Conservation (phyloP, 2,329 filamentous ascomycete genomes). For the Colletotrichum camelliae region DNA sequence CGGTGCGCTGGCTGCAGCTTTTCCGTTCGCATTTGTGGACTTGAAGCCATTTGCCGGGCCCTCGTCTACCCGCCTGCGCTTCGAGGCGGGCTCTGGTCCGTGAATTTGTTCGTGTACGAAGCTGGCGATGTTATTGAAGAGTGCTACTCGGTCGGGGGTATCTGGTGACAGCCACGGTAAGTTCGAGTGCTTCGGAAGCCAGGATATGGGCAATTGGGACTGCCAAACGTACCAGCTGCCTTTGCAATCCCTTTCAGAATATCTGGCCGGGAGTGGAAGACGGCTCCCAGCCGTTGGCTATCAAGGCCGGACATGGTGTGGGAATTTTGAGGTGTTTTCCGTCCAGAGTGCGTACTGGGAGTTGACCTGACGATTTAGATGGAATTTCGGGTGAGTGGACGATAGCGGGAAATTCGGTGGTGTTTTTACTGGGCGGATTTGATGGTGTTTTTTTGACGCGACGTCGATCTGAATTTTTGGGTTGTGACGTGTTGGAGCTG, state of each 20-base stretch:
- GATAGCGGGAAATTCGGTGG: background rate
- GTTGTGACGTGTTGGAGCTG: slow-evolving; percentile 17
- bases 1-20: slow-evolving; percentile 20
- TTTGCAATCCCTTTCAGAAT: slow-evolving; percentile 58
- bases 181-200: background rate
- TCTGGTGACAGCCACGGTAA: slow-evolving; percentile 40
- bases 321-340: background rate
- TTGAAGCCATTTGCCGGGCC: slow-evolving; percentile 33
- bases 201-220: background rate
- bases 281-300: slow-evolving; percentile 50
- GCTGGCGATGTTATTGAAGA: slow-evolving; percentile 63
- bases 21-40: slow-evolving; percentile 25
- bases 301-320: slow-evolving; percentile 52
- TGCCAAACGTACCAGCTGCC: slow-evolving; percentile 52
- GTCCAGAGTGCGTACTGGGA: background rate
- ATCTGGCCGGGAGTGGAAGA: slow-evolving; percentile 63
- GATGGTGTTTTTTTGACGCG: slow-evolving; percentile 11
- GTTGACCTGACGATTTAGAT: background rate
- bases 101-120: slow-evolving; percentile 53
- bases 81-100: slow-evolving; percentile 52
- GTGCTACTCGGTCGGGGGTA: slow-evolving; percentile 50
- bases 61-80: slow-evolving; percentile 58
- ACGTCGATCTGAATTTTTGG: slow-evolving; percentile 8
- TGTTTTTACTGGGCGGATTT: background rate
- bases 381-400: background rate